Conservation (phyloP, 768 basidiomycete genomes). For the Calocera cornea region DNA sequence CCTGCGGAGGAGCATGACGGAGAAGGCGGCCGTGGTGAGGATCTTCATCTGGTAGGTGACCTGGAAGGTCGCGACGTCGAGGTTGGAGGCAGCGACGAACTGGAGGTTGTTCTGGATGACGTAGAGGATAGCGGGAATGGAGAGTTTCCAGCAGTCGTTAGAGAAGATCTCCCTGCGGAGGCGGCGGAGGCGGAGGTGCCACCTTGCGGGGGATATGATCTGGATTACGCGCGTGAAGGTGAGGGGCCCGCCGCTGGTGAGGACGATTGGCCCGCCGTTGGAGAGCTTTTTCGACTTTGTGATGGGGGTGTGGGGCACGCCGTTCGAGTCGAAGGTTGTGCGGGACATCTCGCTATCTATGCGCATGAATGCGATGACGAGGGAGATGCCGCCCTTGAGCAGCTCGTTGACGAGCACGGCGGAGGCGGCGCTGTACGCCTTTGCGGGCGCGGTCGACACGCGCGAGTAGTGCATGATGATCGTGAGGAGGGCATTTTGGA, state of each 20-base stretch:
- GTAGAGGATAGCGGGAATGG: conserved; percentile 92
- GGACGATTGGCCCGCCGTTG: conserved; percentile 12
- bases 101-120: conserved; percentile 93
- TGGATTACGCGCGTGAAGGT: conserved; percentile 15
- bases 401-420: conserved; percentile 92
- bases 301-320: conserved; percentile 17
- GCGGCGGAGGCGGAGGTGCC: conserved; percentile 36
- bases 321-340: conserved; percentile 27
- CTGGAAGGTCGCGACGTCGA: conserved; percentile 92
- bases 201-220: conserved; percentile 21
- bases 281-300: conserved; percentile 5
- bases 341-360: conserved; percentile 31
- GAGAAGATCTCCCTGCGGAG: conserved; percentile 65
- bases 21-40: conserved; percentile 82
- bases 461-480: conserved; percentile 97
- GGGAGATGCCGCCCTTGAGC: conserved; percentile 78
- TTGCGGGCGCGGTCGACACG: conserved; percentile 58
- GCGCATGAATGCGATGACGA: conserved; percentile 60
- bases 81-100: conserved; percentile 84
- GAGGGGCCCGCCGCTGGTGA: conserved; percentile 11
- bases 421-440: conserved; percentile 80
- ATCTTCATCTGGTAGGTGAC: conserved; percentile 98
- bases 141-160: conserved; percentile 90
- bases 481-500: conserved; percentile 82
- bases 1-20: conserved; percentile 66